Percentiles rank a stretch among this genome's conserved stretches.
These are phyloP conservation scores for Leccinum subgranulosum DNA, from an alignment of 768 basidiomycete species.

Conservation along the genomic window DNA sequence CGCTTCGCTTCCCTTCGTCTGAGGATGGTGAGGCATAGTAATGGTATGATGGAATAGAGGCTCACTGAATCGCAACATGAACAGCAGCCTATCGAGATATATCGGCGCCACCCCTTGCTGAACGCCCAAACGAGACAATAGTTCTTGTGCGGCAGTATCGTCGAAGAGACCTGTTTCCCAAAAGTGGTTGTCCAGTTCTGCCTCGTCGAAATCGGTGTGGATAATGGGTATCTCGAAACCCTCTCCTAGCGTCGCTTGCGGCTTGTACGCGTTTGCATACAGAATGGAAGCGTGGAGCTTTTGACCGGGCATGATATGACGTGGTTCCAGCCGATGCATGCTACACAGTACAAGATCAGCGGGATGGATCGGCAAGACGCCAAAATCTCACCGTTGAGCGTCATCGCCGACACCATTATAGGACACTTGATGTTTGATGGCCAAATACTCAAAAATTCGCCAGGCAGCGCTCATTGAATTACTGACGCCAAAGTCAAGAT, in stretches of 20 bases:
- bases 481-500: background rate
- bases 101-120: background rate
- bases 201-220: background rate
- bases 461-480: background rate
- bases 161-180: conserved; percentile 15
- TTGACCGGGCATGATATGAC: conserved; percentile 4
- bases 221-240: background rate
- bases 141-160: background rate
- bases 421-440: background rate
- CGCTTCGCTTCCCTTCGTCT: background rate
- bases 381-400: background rate
- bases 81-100: background rate
- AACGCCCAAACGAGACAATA: background rate
- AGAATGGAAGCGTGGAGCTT: background rate
- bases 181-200: background rate
- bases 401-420: background rate
- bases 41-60: background rate
- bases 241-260: background rate
- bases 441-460: background rate
- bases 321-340: conserved; percentile 5
- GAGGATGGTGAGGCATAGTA: background rate
- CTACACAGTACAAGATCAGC: background rate
- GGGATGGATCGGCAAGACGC: background rate
- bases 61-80: background rate
- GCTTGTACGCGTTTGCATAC: background rate